Conservation (phyloP, 139 green algal species). For the Parachlorella kessleri region DNA sequence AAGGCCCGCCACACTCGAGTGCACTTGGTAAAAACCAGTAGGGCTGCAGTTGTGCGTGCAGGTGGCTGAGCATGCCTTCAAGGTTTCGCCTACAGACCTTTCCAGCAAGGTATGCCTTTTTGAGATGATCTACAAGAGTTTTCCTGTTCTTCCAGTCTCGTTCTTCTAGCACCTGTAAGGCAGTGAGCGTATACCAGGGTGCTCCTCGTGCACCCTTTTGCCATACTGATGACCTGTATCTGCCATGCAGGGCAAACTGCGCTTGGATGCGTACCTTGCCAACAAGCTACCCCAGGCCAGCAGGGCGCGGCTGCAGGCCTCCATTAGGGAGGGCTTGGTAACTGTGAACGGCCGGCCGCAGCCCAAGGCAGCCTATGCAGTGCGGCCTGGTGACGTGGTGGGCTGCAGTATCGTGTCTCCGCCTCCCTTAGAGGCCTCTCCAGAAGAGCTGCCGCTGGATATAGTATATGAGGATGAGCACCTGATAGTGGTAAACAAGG, state of each 20-base stretch:
- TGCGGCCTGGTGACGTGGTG: conserved; percentile 73
- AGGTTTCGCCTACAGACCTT: not conserved
- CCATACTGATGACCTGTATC: no score
- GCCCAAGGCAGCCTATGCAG: conserved; percentile 47
- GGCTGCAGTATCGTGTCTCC: conserved; percentile 47
- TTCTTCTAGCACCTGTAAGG: no score
- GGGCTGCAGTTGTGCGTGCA: not conserved
- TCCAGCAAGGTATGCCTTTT: no score
- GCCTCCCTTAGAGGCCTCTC: conserved; percentile 59
- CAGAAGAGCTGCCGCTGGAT: conserved; percentile 83
- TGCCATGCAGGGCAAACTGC: conserved; percentile 25
- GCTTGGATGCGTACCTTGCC: conserved; percentile 67
- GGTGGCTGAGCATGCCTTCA: not conserved
- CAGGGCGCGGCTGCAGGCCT: conserved; percentile 62
- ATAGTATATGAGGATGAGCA: conserved; percentile 93
- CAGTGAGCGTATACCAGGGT: no score
- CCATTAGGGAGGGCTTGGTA: conserved; percentile 68
- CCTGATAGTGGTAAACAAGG: conserved; percentile 96
- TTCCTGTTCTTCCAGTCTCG: no score
- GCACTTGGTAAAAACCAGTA: not conserved
- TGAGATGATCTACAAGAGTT: no score
- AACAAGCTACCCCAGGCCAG: conserved; percentile 51
- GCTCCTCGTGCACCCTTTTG: no score
- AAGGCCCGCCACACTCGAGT: not conserved
- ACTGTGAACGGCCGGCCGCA: conserved; percentile 58